phyloP scores from a whole-genome alignment of 1,284 basidiomycete species.

The Cryptococcus amylolentus region DNA sequence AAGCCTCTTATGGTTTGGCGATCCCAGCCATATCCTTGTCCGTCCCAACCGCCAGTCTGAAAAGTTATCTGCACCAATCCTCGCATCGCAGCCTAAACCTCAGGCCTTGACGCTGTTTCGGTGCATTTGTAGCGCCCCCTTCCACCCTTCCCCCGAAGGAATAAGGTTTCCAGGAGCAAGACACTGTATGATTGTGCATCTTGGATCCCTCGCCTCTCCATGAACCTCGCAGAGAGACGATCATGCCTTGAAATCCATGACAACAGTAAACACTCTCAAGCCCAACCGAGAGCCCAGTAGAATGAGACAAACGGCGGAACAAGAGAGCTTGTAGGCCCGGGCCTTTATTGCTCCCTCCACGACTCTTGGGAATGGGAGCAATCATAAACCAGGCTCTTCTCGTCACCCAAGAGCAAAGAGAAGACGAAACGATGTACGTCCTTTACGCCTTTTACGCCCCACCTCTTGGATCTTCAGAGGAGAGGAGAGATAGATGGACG shows the following conservation, averaged over 20 bases:
- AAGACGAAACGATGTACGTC: slow-evolving; percentile 20
- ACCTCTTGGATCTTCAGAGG: slow-evolving; percentile 7
- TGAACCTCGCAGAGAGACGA: slow-evolving; percentile 8
- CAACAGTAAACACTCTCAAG: slow-evolving; percentile 2
- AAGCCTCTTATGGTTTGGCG: slow-evolving; percentile 10
- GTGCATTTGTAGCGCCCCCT: slow-evolving; percentile 2
- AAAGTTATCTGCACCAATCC: slow-evolving; percentile 26
- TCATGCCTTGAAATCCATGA: slow-evolving; percentile 27
- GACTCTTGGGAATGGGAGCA: slow-evolving; percentile 10
- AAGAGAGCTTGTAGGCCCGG: slow-evolving; percentile 14
- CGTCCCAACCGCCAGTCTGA: neutral
- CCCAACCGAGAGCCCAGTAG: neutral
- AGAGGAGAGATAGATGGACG: slow-evolving; percentile 18
- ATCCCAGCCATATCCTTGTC: slow-evolving; percentile 8
- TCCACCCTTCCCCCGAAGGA: neutral
- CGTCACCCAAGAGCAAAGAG: no score
- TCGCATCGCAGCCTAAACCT: slow-evolving; percentile 17
- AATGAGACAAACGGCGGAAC: neutral
- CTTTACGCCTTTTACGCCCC: slow-evolving; percentile 26
- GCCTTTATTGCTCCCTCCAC: slow-evolving; percentile 22
- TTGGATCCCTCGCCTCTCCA: slow-evolving; percentile 20
- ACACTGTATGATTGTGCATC: slow-evolving; percentile 5
- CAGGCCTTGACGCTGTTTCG: slow-evolving; percentile 23
- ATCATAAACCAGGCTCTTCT: slow-evolving; percentile 19
- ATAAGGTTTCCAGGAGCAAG: neutral